Base-by-base conservation (phyloP, 768 basidiomycete genomes). In the Royoungia palumana region DNA sequence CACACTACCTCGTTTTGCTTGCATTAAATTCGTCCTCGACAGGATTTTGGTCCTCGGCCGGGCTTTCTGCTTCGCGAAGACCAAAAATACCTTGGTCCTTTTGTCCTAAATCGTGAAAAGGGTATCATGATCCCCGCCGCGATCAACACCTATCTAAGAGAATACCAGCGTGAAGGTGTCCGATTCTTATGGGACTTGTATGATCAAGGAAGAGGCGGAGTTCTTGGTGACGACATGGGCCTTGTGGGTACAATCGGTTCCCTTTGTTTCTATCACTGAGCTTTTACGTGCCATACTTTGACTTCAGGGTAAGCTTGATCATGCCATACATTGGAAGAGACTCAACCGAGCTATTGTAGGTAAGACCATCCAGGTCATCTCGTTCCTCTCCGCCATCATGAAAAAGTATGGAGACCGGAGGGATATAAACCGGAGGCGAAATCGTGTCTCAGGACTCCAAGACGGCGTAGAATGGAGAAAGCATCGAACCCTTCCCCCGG, bases 151-250 rank as follows among this genome's bases (percentile, higher is more conserved):
- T 90, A 85, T 64, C 73, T 97, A n/a, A 83, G 94, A 46, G 81
- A 83, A 28, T 98, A 98, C 60, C 95, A 98, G 60, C 77, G 91
- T 28, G 85, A 93, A 11, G 95, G 95, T 8, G 80, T 88, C 12
- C 66, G 73, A 35, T 97, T 97, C 68, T 78, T 97, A 41, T 96
- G 80, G 69, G 72, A 77, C 13, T 76, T 83, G 39, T 96, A 87
- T 62, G 67, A 73, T 24, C 71, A 84, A 55, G 77, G 75, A 0
- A 72, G 75, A 37, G 95, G 95, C 0, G 94, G 87, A 0, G 64
- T 97, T 11, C 75, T 98, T 5, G 95, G 95, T 6, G 95, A 98
- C 63, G 95, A 98, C 61, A 98, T 98, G 95, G 95, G 92, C 55
- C 72, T 86, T 53, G 83, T 84, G 54, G 21, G 66, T 67, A 24